These are phyloP conservation scores for Xylaria nigripes DNA, from an alignment of 495 filamentous ascomycete genomes.

Conservation along the genomic window DNA sequence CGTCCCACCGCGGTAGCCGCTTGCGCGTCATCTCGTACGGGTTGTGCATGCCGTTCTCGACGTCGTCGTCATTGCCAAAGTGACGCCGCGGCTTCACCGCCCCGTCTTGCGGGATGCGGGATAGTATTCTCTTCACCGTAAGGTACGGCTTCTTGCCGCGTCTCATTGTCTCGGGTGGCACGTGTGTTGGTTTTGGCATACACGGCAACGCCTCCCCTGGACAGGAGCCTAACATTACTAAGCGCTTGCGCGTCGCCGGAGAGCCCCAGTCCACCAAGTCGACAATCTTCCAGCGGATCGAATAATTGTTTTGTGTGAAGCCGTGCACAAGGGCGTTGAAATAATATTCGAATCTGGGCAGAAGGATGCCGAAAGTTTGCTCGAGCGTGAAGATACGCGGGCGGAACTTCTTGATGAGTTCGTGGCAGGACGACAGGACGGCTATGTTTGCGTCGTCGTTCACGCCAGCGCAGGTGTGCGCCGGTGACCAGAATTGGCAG, in stretches of 20 bases:
- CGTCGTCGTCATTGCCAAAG: neutral
- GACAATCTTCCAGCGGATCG: constrained; percentile 47
- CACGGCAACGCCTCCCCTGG: constrained; percentile 66
- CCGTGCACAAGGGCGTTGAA: constrained; percentile 56
- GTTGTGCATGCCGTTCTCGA: constrained; percentile 22
- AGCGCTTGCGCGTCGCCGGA: constrained; percentile 38
- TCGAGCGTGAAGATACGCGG: constrained; percentile 77
- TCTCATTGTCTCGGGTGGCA: constrained; percentile 23
- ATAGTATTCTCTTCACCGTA: constrained; percentile 24
- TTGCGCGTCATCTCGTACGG: constrained; percentile 17
- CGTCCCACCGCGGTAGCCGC: constrained; percentile 33
- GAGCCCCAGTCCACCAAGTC: constrained; percentile 42
- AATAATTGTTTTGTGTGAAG: constrained; percentile 61
- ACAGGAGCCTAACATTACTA: constrained; percentile 73
- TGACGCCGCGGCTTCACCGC: neutral
- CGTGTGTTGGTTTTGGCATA: constrained; percentile 63
- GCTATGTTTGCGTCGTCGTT: constrained; percentile 70
- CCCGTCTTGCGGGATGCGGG: constrained; percentile 27
- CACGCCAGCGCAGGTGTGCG: constrained; percentile 55
- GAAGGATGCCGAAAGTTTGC: constrained; percentile 62
- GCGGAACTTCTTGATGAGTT: constrained; percentile 49
- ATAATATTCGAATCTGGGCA: constrained; percentile 39
- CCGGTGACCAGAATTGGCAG: constrained; percentile 74
- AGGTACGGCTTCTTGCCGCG: constrained; percentile 38
- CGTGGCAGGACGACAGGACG: constrained; percentile 54